Base-by-base conservation (phyloP, 1,284 basidiomycete species). In the Afroboletus lepidellus region DNA sequence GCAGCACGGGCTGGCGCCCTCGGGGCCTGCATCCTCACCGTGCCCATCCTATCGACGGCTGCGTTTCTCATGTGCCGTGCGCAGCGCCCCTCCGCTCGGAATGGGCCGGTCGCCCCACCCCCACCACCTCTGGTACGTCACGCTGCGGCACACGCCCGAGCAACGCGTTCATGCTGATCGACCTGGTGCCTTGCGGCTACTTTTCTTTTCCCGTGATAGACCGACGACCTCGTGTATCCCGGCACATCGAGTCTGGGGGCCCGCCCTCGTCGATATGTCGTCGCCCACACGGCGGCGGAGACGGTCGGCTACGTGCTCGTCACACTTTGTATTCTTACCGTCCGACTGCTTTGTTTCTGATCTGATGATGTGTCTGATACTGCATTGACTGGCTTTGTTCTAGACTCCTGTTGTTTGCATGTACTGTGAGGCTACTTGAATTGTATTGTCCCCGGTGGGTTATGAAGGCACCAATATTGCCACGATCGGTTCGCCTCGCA, bases 341-440 rank as follows among this genome's bases (percentile, higher is more conserved):
- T 63, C n/a, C 50, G 57, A 41, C 12, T 66, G 20, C 58, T 59
- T 50, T 62, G 63, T 55, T 54, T 60, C 13, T 60, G 59, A 59
- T 60, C 13, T 60, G 59, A 59, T 18, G 2, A 27, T 9, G 24
- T 29, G 24, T 9, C 21, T 24, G 32, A n/a, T n/a, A n/a, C n/a
- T 27, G 32, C 18, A 2, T 39, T 41, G 39, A 16, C 24, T 20
- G 21, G 23, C 34, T 41, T 23, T 5, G 53, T 42, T 50, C 37
- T 16, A 41, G 24, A 36, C n/a, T n/a, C n/a, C n/a, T n/a, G n/a
- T n/a, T n/a, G n/a, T n/a, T n/a, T n/a, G n/a, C n/a, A n/a, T n/a
- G n/a, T n/a, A n/a, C n/a, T n/a, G n/a, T n/a, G n/a, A n/a, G 16
- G 15, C n/a, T 4, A 29, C 8, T 32, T 24, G n/a, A 44, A 34